Percentiles rank a stretch among this genome's conserved stretches.
phyloP scores from a whole-genome alignment of 306 rosid species.

The Elaeagnus macrophylla region DNA sequence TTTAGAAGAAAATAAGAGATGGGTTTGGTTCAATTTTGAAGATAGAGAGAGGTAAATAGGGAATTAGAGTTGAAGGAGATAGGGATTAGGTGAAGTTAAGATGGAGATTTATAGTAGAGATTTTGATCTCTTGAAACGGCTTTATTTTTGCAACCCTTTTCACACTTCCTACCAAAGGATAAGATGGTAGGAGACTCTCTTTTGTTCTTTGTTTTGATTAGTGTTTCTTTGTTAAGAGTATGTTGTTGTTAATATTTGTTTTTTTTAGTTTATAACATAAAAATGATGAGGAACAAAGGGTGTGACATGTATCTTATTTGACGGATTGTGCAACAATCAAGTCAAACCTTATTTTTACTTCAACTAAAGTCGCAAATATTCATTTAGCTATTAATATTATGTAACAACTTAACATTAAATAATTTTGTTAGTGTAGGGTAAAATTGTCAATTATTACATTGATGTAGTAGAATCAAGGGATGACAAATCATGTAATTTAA shows the following conservation, averaged over 20 bases:
- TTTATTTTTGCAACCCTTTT: conserved; percentile 47
- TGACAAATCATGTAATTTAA: too few species aligned
- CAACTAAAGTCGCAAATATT: too few species aligned
- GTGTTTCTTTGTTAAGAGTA: conserved; percentile 16
- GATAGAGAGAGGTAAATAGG: conserved; percentile 6
- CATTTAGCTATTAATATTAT: too few species aligned
- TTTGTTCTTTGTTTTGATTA: conserved; percentile 23
- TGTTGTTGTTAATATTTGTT: conserved; percentile 14
- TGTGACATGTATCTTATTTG: conserved; percentile 12
- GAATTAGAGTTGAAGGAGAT: conserved; percentile 47
- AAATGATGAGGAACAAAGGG: conserved; percentile 32
- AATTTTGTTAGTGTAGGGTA: too few species aligned
- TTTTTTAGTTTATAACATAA: conserved; percentile 12
- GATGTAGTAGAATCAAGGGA: too few species aligned
- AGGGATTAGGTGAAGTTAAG: conserved; percentile 45
- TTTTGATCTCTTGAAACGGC: conserved; percentile 24
- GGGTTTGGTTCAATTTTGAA: neutral
- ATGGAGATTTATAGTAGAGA: conserved; percentile 19
- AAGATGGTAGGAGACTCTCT: conserved; percentile 47
- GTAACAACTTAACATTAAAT: too few species aligned
- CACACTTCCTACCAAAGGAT: conserved; percentile 37
- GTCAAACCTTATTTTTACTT: too few species aligned
- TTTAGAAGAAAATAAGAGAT: conserved; percentile 11
- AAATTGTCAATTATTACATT: too few species aligned
- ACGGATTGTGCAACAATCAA: too few species aligned